Evolutionary conservation across 441 rosid genomes (phyloP).

Genomic region (Manihot esculenta): DNA sequence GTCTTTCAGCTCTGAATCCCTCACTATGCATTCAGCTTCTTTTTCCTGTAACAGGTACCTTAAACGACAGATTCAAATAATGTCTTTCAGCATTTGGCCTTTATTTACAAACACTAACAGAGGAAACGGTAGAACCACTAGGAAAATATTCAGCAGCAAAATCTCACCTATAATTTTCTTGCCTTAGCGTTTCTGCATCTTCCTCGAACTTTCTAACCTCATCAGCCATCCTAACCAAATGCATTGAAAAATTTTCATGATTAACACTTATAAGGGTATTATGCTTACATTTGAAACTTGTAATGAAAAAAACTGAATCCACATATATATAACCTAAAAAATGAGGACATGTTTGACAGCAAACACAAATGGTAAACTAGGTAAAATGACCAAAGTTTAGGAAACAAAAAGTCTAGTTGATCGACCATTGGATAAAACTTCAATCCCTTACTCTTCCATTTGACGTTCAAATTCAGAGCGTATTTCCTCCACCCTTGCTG

Average conservation of each 20-base stretch:
- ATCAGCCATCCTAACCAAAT: slow-evolving; percentile 61
- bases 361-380: background rate
- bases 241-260: slow-evolving; percentile 17
- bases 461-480: slow-evolving; percentile 68
- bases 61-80: slow-evolving; percentile 13
- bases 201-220: slow-evolving; percentile 61
- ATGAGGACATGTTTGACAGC: background rate
- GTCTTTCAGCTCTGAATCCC: slow-evolving; percentile 68
- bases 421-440: background rate
- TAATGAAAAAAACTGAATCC: background rate
- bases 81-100: slow-evolving; percentile 1
- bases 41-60: slow-evolving; percentile 46
- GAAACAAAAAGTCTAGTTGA: background rate
- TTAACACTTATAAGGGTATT: background rate
- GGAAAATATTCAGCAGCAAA: slow-evolving; percentile 12
- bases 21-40: slow-evolving; percentile 43
- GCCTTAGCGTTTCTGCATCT: slow-evolving; percentile 64
- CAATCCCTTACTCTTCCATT: slow-evolving; percentile 67
- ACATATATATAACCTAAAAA: no score
- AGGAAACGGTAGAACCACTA: slow-evolving; percentile 9
- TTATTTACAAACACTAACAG: background rate
- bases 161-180: slow-evolving; percentile 58
- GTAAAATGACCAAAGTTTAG: background rate
- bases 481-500: slow-evolving; percentile 53
- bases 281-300: background rate